These are phyloP conservation scores for Saxophila tyrrhenica DNA, from an alignment of 495 filamentous ascomycete genomes.

Conservation along the genomic window DNA sequence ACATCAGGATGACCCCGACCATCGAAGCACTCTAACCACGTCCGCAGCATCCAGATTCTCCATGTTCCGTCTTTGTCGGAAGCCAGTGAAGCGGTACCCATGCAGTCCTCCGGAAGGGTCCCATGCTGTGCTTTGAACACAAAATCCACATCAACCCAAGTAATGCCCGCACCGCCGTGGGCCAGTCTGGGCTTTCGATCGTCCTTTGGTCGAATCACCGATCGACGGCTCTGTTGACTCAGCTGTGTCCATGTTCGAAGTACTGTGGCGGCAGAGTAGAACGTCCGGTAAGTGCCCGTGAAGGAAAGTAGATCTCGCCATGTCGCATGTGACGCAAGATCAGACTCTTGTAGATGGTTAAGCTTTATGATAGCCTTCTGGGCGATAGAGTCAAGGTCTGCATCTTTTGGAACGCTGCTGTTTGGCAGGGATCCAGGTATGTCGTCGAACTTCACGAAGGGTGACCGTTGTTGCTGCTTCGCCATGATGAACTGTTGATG, in stretches of 20 bases:
- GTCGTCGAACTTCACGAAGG: constrained; percentile 10
- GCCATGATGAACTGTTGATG: too few species aligned
- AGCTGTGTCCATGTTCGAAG: background rate
- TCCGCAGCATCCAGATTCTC: constrained; percentile 20
- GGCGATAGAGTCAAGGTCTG: background rate
- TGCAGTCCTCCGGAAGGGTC: background rate
- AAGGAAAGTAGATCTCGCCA: constrained; percentile 26
- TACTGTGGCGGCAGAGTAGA: constrained; percentile 12
- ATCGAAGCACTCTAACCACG: constrained; percentile 16
- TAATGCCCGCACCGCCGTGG: background rate
- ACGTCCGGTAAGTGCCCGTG: constrained; percentile 26
- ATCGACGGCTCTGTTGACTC: constrained; percentile 3
- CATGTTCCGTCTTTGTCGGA: constrained; percentile 3
- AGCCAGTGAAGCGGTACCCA: constrained; percentile 6
- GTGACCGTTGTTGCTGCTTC: background rate
- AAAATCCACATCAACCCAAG: constrained; percentile 13
- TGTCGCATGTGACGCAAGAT: constrained; percentile 15
- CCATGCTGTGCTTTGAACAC: background rate
- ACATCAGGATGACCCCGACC: constrained; percentile 12
- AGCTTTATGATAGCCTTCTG: constrained; percentile 10
- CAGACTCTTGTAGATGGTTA: constrained; percentile 5
- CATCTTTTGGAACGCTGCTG: background rate
- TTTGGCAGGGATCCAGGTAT: constrained; percentile 12
- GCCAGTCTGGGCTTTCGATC: background rate
- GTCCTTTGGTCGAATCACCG: background rate